Conservation (phyloP, 2,329 filamentous ascomycete species). For the Sclerotinia glacialis region DNA sequence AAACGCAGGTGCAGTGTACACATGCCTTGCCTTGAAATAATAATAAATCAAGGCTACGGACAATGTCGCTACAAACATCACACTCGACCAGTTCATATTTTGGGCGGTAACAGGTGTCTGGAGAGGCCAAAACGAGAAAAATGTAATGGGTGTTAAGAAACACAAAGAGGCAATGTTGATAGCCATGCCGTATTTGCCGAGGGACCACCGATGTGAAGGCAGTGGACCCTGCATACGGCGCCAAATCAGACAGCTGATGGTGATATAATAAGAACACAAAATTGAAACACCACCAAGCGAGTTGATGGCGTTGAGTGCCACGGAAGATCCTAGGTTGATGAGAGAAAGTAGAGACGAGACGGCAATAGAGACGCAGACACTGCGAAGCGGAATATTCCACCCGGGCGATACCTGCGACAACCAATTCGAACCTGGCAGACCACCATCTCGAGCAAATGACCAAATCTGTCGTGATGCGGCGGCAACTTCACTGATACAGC, state of each 20-base stretch:
- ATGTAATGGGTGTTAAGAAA: conserved; percentile 43
- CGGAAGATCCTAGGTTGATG: conserved; percentile 50
- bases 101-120: conserved; percentile 39
- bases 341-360: conserved; percentile 22
- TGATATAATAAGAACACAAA: conserved; percentile 51
- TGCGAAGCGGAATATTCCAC: conserved; percentile 25
- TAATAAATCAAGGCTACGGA: conserved; percentile 29
- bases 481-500: conserved; percentile 40
- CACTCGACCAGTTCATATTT: conserved; percentile 47
- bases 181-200: conserved; percentile 43
- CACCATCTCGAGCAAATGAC: conserved; percentile 46
- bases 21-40: conserved; percentile 11
- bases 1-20: conserved; percentile 33
- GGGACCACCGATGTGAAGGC: conserved; percentile 42
- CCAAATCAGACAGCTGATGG: conserved; percentile 41
- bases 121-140: conserved; percentile 50
- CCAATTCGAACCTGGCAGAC: conserved; percentile 42
- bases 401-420: conserved; percentile 40
- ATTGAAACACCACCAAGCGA: conserved; percentile 49
- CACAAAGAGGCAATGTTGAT: conserved; percentile 45
- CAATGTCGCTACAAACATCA: conserved; percentile 25
- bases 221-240: conserved; percentile 42
- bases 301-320: conserved; percentile 52
- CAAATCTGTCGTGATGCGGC: conserved; percentile 42
- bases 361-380: conserved; percentile 26